These are phyloP conservation scores for Mortierella sp. DNA, from an alignment of 371 early-diverging fungal species.

Conservation along the genomic window DNA sequence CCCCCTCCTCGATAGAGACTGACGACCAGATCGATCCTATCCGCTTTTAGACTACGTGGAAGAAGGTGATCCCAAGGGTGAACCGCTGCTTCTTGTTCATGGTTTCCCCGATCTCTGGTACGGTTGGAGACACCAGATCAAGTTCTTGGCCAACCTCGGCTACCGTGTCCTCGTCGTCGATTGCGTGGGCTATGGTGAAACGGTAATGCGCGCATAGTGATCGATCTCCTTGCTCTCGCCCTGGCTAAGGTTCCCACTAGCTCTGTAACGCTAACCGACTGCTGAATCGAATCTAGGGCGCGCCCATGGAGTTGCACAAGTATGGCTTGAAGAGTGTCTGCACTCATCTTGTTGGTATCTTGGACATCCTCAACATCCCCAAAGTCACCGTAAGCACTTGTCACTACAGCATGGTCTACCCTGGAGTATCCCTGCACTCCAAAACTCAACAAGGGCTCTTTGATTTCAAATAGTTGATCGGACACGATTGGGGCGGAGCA, in stretches of 20 bases:
- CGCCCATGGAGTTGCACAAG: conserved; percentile 57
- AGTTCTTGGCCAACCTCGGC: conserved; percentile 67
- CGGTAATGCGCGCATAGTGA: conserved; percentile 55
- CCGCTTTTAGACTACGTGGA: conserved; percentile 77
- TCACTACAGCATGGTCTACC: no score
- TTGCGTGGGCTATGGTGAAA: conserved; percentile 76
- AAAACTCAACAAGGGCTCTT: no score
- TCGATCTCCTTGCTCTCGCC: no score
- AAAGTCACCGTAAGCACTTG: conserved; percentile 64
- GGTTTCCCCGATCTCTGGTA: conserved; percentile 80
- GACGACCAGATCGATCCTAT: no score
- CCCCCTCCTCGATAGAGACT: no score
- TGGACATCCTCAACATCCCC: conserved; percentile 68
- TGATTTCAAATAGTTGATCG: conserved; percentile 59
- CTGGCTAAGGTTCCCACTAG: no score
- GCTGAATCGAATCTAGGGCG: no score
- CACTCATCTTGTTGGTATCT: conserved; percentile 64
- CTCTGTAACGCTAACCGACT: no score
- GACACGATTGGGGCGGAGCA: conserved; percentile 84
- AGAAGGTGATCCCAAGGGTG: conserved; percentile 62
- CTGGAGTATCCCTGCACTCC: no score
- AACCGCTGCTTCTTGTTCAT: conserved; percentile 68
- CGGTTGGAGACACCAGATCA: conserved; percentile 84
- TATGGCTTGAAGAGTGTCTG: conserved; percentile 68
- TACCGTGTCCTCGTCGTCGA: conserved; percentile 80